These are phyloP conservation scores for Panellus pusillus DNA, from an alignment of 768 basidiomycete genomes.

Conservation along the genomic window DNA sequence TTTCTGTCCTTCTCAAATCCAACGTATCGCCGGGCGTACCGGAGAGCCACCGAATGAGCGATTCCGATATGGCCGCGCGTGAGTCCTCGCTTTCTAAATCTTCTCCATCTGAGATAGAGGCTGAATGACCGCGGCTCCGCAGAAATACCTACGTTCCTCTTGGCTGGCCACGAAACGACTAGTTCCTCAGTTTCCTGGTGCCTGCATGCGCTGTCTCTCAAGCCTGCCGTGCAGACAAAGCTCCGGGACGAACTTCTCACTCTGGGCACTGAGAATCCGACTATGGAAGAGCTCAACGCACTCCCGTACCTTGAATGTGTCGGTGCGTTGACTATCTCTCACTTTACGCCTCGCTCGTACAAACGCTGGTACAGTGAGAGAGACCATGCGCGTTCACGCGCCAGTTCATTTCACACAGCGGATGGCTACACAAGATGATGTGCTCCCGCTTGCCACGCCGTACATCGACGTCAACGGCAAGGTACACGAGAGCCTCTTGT, in stretches of 20 bases:
- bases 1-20: not conserved
- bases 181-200: slow-evolving; percentile 33
- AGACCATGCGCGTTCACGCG: slow-evolving; percentile 55
- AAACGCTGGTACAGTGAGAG: slow-evolving; percentile 46
- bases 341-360: not conserved
- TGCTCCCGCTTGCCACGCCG: slow-evolving; percentile 50
- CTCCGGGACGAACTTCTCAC: slow-evolving; percentile 43
- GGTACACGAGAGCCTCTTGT: slow-evolving; percentile 35
- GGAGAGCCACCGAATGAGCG: not conserved
- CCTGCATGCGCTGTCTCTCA: slow-evolving; percentile 37
- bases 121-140: no score
- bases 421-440: slow-evolving; percentile 49
- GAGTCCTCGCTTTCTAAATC: not conserved
- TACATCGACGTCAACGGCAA: slow-evolving; percentile 44
- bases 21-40: not conserved
- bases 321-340: not conserved
- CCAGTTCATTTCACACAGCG: slow-evolving; percentile 47
- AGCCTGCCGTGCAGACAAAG: slow-evolving; percentile 39
- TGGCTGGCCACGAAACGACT: slow-evolving; percentile 30
- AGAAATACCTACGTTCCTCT: slow-evolving; percentile 23
- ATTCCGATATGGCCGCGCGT: not conserved
- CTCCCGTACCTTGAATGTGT: slow-evolving; percentile 36
- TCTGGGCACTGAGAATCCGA: slow-evolving; percentile 30
- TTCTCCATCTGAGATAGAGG: slow-evolving; percentile 31
- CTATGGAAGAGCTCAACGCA: slow-evolving; percentile 44